A percentile compares a stretch with the other conserved stretches of the same genome.
These are phyloP conservation scores for Paratinospora sagittata DNA, from an alignment of 164 flowering plant genomes.

Conservation along the genomic window DNA sequence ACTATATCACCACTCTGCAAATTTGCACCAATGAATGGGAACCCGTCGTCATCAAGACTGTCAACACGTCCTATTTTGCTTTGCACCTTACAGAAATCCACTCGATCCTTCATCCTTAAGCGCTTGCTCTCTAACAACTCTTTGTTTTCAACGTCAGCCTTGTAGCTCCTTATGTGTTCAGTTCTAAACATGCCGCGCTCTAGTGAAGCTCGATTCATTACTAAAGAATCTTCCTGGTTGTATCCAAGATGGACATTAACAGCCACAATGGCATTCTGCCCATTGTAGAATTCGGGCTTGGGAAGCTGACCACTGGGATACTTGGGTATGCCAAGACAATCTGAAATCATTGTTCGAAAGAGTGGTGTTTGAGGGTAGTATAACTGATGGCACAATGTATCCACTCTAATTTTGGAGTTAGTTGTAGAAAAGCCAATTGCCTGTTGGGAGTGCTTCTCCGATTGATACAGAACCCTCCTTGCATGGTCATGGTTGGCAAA, in stretches of 20 bases:
- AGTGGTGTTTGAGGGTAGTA: slow-evolving; percentile 90
- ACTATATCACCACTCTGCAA: slow-evolving; percentile 78
- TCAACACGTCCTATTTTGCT: slow-evolving; percentile 83
- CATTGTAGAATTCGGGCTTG: slow-evolving; percentile 66
- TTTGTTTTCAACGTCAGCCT: slow-evolving; percentile 75
- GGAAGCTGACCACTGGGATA: slow-evolving; percentile 34
- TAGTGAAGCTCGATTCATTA: slow-evolving; percentile 83
- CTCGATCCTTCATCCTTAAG: slow-evolving; percentile 45
- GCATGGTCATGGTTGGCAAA: slow-evolving; percentile 95
- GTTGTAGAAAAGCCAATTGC: slow-evolving; percentile 79
- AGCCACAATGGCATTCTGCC: slow-evolving; percentile 92
- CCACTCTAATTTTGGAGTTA: slow-evolving; percentile 72
- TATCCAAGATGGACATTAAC: slow-evolving; percentile 90
- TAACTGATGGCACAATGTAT: slow-evolving; percentile 70
- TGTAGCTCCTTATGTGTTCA: slow-evolving; percentile 72
- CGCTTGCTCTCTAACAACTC: slow-evolving; percentile 40
- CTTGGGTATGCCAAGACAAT: slow-evolving; percentile 62
- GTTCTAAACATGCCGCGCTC: slow-evolving; percentile 96
- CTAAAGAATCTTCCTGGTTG: slow-evolving; percentile 94
- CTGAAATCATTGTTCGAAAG: slow-evolving; percentile 61
- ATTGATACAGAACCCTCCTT: slow-evolving; percentile 70
- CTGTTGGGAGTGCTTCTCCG: slow-evolving; percentile 89
- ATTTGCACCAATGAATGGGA: slow-evolving; percentile 82
- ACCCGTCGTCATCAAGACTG: slow-evolving; percentile 91
- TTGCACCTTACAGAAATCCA: slow-evolving; percentile 63